Conservation (phyloP, 2,329 filamentous ascomycete genomes). For the Stagonosporopsis cucurbitacearum region DNA sequence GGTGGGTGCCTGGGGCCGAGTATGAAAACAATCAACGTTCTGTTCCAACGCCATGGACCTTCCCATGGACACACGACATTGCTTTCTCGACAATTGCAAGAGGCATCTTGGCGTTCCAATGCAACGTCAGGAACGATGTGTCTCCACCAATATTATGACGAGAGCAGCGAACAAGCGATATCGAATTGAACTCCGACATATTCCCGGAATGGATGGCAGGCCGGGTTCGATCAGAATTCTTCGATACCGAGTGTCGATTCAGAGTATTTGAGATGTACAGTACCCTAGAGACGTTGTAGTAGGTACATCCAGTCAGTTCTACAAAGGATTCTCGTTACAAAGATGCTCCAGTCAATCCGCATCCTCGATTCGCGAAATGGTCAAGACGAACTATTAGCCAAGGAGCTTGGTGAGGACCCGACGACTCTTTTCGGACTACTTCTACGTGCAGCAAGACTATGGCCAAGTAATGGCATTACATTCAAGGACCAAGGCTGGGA, state of each 20-base stretch:
- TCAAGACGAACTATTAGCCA: not conserved
- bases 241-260: not conserved
- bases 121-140: not conserved
- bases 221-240: not conserved
- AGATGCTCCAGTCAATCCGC: not conserved
- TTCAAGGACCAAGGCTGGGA: conserved; percentile 14
- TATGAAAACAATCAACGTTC: not conserved
- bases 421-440: conserved; percentile 9
- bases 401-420: not conserved
- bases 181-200: not conserved
- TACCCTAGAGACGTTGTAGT: not conserved
- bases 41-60: not conserved
- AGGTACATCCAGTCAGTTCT: not conserved
- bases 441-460: conserved; percentile 2
- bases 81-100: no score
- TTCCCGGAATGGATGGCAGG: not conserved
- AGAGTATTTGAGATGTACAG: not conserved
- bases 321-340: not conserved
- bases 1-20: not conserved
- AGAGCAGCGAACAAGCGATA: not conserved
- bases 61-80: not conserved
- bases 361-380: not conserved
- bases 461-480: conserved; percentile 8
- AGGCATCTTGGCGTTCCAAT: not conserved
- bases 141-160: not conserved